Conservation (phyloP, 2,329 filamentous ascomycete genomes). For the Fusarium proliferatum region DNA sequence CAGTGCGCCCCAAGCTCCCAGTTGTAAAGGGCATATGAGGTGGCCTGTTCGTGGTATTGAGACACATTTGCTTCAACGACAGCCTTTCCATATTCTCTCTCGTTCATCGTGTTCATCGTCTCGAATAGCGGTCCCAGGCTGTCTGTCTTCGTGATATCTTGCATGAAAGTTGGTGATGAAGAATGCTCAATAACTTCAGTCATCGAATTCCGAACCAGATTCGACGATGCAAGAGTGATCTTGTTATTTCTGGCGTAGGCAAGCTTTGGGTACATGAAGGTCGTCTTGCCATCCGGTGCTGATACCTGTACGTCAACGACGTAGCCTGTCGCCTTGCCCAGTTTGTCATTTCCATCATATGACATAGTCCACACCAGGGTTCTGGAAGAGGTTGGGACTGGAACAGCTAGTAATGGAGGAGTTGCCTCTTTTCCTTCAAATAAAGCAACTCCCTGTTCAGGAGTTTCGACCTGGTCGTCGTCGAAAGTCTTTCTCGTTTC, state of each 20-base stretch:
- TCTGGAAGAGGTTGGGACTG: neutral
- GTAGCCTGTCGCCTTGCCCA: neutral
- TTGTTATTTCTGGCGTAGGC: neutral
- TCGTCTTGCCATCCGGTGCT: neutral
- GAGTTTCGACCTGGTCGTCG: neutral
- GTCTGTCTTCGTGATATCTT: neutral
- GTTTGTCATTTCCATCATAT: neutral
- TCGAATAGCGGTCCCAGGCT: neutral
- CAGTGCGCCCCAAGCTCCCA: neutral
- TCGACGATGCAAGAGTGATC: neutral
- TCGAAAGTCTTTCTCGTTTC: neutral
- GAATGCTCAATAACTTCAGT: neutral
- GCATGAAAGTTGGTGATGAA: neutral
- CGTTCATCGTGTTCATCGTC: neutral
- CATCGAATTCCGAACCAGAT: neutral
- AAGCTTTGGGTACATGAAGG: neutral
- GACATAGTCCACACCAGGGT: neutral
- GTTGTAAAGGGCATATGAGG: neutral
- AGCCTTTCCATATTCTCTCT: neutral
- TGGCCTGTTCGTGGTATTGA: neutral
- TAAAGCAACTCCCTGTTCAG: neutral
- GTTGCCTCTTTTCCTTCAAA: neutral
- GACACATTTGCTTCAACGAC: neutral
- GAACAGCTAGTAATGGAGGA: neutral
- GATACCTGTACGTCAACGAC: neutral